These are phyloP conservation scores for Aspergillus floridensis DNA, from an alignment of 2,329 filamentous ascomycete species.

Conservation along the genomic window DNA sequence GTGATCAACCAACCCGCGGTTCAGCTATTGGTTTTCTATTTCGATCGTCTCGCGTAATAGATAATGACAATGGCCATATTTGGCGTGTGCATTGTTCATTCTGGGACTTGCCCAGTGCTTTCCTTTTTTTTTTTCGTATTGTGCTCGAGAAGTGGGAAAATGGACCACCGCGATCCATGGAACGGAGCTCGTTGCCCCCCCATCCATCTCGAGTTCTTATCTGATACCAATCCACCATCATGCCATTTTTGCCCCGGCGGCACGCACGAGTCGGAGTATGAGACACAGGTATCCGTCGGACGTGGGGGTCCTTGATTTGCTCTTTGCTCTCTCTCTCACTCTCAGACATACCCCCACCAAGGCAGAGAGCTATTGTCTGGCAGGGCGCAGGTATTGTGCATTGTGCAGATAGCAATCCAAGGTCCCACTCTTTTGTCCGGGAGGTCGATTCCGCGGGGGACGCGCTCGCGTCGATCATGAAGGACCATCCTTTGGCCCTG, in stretches of 20 bases:
- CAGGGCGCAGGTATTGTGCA: not conserved
- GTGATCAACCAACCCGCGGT: not conserved
- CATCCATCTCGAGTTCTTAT: not conserved
- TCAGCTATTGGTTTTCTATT: not conserved
- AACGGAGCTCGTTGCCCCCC: not conserved
- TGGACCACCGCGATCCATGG: not conserved
- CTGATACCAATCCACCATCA: not conserved
- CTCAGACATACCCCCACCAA: not conserved
- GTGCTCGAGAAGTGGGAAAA: not conserved
- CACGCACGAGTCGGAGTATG: not conserved
- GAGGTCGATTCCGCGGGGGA: too few relatives aligned
- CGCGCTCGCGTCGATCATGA: too few relatives aligned
- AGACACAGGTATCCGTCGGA: not conserved
- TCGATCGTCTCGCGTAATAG: not conserved
- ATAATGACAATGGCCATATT: not conserved
- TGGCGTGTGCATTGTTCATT: not conserved
- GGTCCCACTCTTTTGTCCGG: not conserved
- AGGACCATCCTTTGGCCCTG: not conserved
- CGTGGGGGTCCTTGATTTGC: not conserved
- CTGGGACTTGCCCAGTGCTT: not conserved
- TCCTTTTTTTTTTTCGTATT: not conserved
- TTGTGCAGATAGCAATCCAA: not conserved
- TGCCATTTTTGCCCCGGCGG: not conserved
- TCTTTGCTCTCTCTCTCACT: not conserved
- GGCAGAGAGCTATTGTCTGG: not conserved